Evolutionary conservation across 257 asterid species (phyloP), one percentile per base, ranked within the genome.

Genomic region (Nicotiana obtusifolia): DNA sequence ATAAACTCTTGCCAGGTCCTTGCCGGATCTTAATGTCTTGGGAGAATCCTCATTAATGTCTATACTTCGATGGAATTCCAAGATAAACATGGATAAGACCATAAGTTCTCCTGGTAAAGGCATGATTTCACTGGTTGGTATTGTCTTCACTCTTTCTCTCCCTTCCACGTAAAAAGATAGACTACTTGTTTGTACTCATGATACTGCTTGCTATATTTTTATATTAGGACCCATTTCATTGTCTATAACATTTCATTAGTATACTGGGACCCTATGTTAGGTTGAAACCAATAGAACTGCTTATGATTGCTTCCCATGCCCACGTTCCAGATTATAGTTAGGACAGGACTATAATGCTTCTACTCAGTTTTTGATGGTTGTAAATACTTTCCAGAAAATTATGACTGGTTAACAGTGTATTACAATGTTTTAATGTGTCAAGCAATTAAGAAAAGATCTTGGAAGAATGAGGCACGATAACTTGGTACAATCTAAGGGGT

Each of bases 31-130:
- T 78, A 64, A 86, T 81, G 81, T 87, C 84, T 64, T 94, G 84
- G 94, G 95, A 52, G 88, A 82, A 83, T 90, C 93, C 80, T 90
- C 98, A 80, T 82, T 96, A 87, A 88, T 82, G 88, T 85, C 94
- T 79, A 61, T 89, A 76, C 90, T 96, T 68, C 84, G 97, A 85
- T 96, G 99, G 98, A 93, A 90, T 82, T 93, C 90, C 88, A 93
- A 91, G 89, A 89, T 85, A 79, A 90, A 87, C 80, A 91, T 96
- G 98, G 91, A 88, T 75, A 96, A 90, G 91, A 90, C 93, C 49
- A 88, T 94, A 90, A 91, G 97, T 85, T 87, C 95, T 85, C 92
- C 95, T 80, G 95, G 88, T 59, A 87, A 89, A 64, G 97, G 97
- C 78, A 93, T 85, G 84, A 87, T 94, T 86, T 80, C 91, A 76